Evolutionary conservation across 441 rosid species (phyloP).

Genomic region (Manihot esculenta): DNA sequence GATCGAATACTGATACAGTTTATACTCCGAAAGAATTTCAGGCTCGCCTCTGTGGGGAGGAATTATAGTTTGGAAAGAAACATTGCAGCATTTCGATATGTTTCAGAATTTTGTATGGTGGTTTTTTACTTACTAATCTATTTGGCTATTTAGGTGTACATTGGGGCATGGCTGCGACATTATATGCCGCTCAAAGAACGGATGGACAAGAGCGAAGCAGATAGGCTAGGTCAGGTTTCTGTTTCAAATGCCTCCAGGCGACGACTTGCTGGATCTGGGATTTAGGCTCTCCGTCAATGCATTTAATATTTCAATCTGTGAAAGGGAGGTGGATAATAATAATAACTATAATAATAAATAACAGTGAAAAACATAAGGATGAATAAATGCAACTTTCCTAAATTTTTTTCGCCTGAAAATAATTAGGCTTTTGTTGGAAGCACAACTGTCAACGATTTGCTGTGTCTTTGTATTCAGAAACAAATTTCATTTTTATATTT

Average conservation of each 20-base stretch:
- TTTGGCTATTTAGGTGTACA: conserved; percentile 57
- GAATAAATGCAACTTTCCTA: background rate
- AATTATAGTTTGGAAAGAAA: too few relatives aligned
- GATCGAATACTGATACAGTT: background rate
- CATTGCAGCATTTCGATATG: background rate
- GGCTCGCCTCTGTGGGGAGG: background rate
- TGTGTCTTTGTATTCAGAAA: too few relatives aligned
- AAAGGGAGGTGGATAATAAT: background rate
- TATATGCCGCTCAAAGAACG: conserved; percentile 71
- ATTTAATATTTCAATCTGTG: background rate
- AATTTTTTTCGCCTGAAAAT: too few relatives aligned
- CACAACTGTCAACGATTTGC: too few relatives aligned
- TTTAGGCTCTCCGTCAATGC: conserved; percentile 15
- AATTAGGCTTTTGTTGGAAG: too few relatives aligned
- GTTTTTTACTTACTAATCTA: background rate
- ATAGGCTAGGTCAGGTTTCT: conserved; percentile 67
- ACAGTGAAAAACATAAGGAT: background rate
- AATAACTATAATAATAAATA: background rate
- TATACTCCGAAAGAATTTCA: background rate
- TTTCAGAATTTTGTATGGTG: background rate
- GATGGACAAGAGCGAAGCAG: conserved; percentile 37
- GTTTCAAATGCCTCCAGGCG: conserved; percentile 87
- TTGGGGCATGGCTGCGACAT: conserved; percentile 84
- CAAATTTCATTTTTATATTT: too few relatives aligned
- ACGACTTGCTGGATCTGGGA: conserved; percentile 70